phyloP scores from a whole-genome alignment of 257 asterid species.

The Primulina huaijiensis region DNA sequence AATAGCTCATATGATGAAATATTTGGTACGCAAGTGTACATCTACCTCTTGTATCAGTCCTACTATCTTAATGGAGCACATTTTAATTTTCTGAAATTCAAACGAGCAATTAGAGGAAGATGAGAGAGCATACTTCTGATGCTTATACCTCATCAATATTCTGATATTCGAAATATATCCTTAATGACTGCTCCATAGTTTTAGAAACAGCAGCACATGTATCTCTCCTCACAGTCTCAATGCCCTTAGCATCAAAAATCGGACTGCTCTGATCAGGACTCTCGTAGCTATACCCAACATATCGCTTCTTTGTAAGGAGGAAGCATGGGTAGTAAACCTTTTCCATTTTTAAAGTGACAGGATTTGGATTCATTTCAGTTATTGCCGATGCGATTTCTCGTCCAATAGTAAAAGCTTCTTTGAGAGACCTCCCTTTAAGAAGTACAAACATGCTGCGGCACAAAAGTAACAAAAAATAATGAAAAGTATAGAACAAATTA shows the following conservation, averaged over 20 bases:
- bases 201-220: conserved; percentile 92
- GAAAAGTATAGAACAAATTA: not conserved
- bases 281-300: conserved; percentile 95
- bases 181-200: conserved; percentile 80
- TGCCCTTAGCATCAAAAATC: conserved; percentile 91
- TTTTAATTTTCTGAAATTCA: conserved; percentile 16
- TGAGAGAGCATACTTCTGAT: conserved; percentile 18
- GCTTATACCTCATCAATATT: conserved; percentile 53
- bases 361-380: conserved; percentile 78
- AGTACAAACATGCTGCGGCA: conserved; percentile 91
- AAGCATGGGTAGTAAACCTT: conserved; percentile 90
- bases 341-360: conserved; percentile 87
- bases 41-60: conserved; percentile 2
- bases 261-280: conserved; percentile 75
- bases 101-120: conserved; percentile 14
- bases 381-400: conserved; percentile 83
- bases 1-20: not conserved
- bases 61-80: not conserved
- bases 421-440: conserved; percentile 76
- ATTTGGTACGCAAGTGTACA: not conserved
- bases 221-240: conserved; percentile 92
- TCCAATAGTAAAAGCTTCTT: conserved; percentile 78
- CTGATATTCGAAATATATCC: conserved; percentile 70
- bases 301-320: conserved; percentile 94
- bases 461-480: conserved; percentile 18